These are phyloP conservation scores for Boletus rufocinnamomeus DNA, from an alignment of 768 basidiomycete genomes.

Conservation along the genomic window DNA sequence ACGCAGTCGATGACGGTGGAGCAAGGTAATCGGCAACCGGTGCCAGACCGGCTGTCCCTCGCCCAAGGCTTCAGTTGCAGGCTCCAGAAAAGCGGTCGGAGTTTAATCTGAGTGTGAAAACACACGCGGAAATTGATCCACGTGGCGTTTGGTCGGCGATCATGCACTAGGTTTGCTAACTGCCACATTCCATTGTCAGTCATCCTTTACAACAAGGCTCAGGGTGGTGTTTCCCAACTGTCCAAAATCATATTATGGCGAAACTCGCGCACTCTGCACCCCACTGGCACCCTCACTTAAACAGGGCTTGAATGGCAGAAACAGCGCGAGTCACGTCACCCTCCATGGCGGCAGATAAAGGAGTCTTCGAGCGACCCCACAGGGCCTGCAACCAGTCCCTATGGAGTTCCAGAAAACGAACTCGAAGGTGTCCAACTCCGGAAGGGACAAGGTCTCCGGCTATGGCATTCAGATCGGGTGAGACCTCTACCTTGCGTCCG, in stretches of 20 bases:
- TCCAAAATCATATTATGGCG: neutral
- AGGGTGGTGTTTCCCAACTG: too few relatives aligned
- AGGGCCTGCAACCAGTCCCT: neutral
- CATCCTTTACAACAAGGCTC: too few relatives aligned
- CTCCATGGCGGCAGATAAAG: slow-evolving; percentile 5
- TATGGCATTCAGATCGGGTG: slow-evolving; percentile 35
- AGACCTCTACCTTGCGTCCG: neutral
- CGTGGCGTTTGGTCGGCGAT: too few relatives aligned
- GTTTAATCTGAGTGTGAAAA: too few relatives aligned
- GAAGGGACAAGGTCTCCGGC: slow-evolving; percentile 15
- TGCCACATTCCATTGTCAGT: too few relatives aligned
- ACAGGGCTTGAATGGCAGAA: slow-evolving; percentile 23
- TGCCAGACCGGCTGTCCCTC: too few relatives aligned
- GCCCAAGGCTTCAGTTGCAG: too few relatives aligned
- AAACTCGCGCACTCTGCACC: neutral
- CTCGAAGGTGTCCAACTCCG: slow-evolving; percentile 19
- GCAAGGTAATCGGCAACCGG: neutral
- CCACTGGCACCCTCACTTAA: neutral
- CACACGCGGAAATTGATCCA: too few relatives aligned
- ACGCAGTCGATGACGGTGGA: neutral
- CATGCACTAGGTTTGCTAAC: too few relatives aligned
- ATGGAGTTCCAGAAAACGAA: slow-evolving; percentile 24
- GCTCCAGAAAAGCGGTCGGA: too few relatives aligned
- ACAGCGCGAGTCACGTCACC: slow-evolving; percentile 4
- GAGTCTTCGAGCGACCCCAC: neutral